Base-by-base conservation (phyloP, 139 green algal genomes). In the Astrephomene gubernaculifera region DNA sequence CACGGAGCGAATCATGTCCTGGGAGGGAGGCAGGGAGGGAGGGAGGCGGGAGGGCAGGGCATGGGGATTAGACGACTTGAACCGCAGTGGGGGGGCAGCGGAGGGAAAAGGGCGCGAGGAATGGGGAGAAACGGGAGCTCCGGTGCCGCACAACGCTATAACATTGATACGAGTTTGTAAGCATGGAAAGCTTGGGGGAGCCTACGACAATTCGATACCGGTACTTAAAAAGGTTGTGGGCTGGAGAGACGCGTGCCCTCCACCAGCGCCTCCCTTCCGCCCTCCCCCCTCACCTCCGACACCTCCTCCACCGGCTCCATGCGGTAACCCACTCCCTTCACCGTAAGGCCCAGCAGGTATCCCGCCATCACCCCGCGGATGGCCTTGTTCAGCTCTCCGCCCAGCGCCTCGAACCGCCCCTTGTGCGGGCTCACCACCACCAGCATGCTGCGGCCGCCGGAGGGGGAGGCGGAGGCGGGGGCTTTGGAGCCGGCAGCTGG, bases 281-380 rank as follows among this genome's bases (percentile, higher is more conserved):
- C n/a, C n/a, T n/a, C n/a, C n/a, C n/a, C n/a, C 19, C 35, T 17
- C 60, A 71, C 60, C 71, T 80, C 45, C 43, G 65, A 24, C 25
- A 9, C 14, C 9, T 80, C 72, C 35, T 86, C 85, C 65, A 72
- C 44, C 1, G 87, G 90, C 86, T 91, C 87, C 73, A 93, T 68
- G 9, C 90, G 79, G 87, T 94, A 94, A 4, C 91, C 91, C 38
- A 94, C 89, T 36, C 91, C 91, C 85, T 94, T 89, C 27, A 92
- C 89, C 29, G 89, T 90, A 33, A 94, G 22, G 44, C 89, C 91
- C 4, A 92, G 65, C 25, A 94, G 87, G 83, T 92, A 94, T 64
- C 91, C 90, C 60, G 87, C 39, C 85, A 87, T 90, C 1, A 92
- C 87, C 6, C 90, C 90, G 35, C 87, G 87, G 33, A 94, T 71